A percentile compares a stretch with the other conserved stretches of the same genome.
These are phyloP conservation scores for Ensete glaucum DNA, from an alignment of 176 grass and related monocot genomes.

Conservation along the genomic window DNA sequence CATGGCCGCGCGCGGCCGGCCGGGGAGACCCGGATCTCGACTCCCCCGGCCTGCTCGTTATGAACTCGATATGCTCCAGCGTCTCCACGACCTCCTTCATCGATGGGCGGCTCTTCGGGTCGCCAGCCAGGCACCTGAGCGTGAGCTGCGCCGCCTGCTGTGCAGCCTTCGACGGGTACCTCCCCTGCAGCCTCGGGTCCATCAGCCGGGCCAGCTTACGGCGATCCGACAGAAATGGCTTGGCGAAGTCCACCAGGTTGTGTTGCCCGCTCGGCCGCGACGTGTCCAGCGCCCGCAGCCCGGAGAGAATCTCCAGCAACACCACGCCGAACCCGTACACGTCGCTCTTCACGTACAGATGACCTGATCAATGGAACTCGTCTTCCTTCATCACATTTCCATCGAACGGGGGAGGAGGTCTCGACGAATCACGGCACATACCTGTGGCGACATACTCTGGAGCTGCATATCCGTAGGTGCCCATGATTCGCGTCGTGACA, in stretches of 20 bases:
- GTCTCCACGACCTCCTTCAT: constrained; percentile 54
- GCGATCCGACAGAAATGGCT: constrained; percentile 45
- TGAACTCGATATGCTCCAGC: constrained; percentile 1
- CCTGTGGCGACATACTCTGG: constrained; percentile 89
- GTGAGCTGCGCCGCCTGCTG: constrained; percentile 46
- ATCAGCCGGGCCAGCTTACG: constrained; percentile 36
- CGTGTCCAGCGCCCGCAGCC: constrained; percentile 58
- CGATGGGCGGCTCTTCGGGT: constrained; percentile 54
- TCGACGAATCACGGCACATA: constrained; percentile 11
- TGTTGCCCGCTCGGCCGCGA: constrained; percentile 38
- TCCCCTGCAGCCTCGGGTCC: constrained; percentile 60
- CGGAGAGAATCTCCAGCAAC: constrained; percentile 58
- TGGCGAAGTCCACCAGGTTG: constrained; percentile 52
- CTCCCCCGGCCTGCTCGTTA: constrained; percentile 21
- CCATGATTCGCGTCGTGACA: constrained; percentile 70
- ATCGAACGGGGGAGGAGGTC: background rate
- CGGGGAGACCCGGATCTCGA: constrained; percentile 29
- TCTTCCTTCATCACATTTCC: background rate
- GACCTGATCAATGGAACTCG: constrained; percentile 24
- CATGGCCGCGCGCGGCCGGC: background rate
- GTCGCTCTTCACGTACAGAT: constrained; percentile 77
- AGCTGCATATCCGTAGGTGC: constrained; percentile 86
- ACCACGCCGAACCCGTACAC: constrained; percentile 79
- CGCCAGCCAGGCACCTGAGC: constrained; percentile 36
- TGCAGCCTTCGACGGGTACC: constrained; percentile 44